These are phyloP conservation scores for Geosmithia flava DNA, from an alignment of 2,329 filamentous ascomycete species.

Conservation along the genomic window DNA sequence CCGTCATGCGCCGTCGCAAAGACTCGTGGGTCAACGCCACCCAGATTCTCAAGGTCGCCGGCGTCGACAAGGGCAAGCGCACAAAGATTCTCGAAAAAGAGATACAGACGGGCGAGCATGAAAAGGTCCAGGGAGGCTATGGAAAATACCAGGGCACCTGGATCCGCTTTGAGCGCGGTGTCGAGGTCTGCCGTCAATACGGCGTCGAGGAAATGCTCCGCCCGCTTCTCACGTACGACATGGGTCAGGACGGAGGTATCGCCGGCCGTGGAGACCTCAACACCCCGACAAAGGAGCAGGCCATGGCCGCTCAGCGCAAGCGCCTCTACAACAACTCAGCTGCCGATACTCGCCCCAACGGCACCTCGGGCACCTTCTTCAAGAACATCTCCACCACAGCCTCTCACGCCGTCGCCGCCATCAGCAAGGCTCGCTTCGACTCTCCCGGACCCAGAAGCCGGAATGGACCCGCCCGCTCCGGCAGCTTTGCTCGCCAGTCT, in stretches of 20 bases:
- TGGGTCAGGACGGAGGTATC: slow-evolving; percentile 61
- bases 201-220: slow-evolving; percentile 65
- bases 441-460: slow-evolving; percentile 63
- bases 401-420: slow-evolving; percentile 84
- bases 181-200: slow-evolving; percentile 79
- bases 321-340: slow-evolving; percentile 70
- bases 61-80: slow-evolving; percentile 93
- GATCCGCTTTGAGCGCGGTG: slow-evolving; percentile 86
- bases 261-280: slow-evolving; percentile 68
- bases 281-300: slow-evolving; percentile 96
- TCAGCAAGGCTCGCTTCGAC: slow-evolving; percentile 91
- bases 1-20: slow-evolving; percentile 88
- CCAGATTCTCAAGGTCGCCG: slow-evolving; percentile 94
- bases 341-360: slow-evolving; percentile 55
- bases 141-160: slow-evolving; percentile 99
- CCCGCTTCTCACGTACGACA: slow-evolving; percentile 68
- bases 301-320: slow-evolving; percentile 91
- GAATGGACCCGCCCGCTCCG: slow-evolving; percentile 51
- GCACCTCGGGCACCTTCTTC: slow-evolving; percentile 79
- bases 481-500: slow-evolving; percentile 59
- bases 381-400: slow-evolving; percentile 92
- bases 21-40: slow-evolving; percentile 98
- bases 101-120: slow-evolving; percentile 89
- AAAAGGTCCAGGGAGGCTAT: slow-evolving; percentile 97
- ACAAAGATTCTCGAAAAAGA: slow-evolving; percentile 98